Evolutionary conservation across 2,329 filamentous ascomycete species (phyloP).

Genomic region (Trichoderma pleuroti): DNA sequence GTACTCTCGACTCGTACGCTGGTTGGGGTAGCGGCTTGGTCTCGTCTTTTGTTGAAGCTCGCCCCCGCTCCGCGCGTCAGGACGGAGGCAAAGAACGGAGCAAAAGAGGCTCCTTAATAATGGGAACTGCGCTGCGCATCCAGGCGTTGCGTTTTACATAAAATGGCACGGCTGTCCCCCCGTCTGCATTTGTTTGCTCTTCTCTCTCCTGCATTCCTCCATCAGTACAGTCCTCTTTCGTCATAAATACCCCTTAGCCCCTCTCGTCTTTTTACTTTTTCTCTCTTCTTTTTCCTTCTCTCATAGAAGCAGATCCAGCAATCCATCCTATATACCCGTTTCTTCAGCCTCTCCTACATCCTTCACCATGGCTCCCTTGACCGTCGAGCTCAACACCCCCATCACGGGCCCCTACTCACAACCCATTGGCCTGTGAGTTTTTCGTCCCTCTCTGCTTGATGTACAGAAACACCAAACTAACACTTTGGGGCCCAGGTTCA

Average conservation of each 20-base stretch:
- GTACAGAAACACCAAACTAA: background rate
- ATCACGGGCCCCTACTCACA: conserved; percentile 57
- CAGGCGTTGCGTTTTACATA: background rate
- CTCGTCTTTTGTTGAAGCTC: background rate
- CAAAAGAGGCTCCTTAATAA: conserved; percentile 5
- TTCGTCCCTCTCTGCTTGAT: background rate
- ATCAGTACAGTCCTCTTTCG: conserved; percentile 3
- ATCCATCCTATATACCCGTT: background rate
- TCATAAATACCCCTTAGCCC: background rate
- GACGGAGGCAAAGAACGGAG: background rate
- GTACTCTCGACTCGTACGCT: background rate
- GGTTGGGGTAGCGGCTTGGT: background rate
- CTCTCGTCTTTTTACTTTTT: background rate
- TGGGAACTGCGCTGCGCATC: background rate
- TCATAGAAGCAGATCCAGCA: background rate
- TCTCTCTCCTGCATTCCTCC: background rate
- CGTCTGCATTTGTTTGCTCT: background rate
- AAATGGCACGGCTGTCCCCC: conserved; percentile 7
- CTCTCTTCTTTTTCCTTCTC: background rate
- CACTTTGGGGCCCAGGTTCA: conserved; percentile 55
- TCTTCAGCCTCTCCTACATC: background rate
- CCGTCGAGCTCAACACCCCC: conserved; percentile 65
- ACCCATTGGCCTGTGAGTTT: conserved; percentile 59
- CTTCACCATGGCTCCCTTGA: conserved; percentile 43
- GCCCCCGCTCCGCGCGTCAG: conserved; percentile 5